A percentile compares a stretch with the other conserved stretches of the same genome.
Conservation (phyloP, 768 basidiomycete genomes). For the Boletus bicolor region DNA sequence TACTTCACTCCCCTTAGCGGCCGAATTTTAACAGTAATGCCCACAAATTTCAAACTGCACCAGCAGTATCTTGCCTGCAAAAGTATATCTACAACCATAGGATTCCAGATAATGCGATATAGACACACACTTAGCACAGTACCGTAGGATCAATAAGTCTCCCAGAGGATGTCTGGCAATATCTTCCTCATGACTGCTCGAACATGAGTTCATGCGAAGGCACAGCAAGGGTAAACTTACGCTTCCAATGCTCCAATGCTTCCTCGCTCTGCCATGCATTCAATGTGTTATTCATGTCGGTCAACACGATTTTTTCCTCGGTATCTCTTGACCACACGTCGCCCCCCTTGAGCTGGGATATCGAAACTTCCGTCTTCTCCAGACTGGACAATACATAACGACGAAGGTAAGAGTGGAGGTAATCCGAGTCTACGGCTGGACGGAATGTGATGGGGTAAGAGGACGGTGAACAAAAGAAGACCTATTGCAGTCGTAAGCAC, state of each 20-base stretch:
- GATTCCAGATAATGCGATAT: background rate
- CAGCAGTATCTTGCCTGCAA: background rate
- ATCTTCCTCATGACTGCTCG: constrained; percentile 72
- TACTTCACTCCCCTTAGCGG: background rate
- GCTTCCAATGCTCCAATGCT: constrained; percentile 71
- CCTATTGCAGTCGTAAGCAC: constrained; percentile 42
- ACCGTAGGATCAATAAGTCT: constrained; percentile 54
- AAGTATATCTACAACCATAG: background rate
- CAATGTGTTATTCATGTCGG: constrained; percentile 60
- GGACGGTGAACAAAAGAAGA: constrained; percentile 76
- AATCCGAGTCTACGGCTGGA: constrained; percentile 50
- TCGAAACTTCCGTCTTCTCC: constrained; percentile 50
- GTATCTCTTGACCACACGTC: constrained; percentile 22
- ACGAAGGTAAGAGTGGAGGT: constrained; percentile 66
- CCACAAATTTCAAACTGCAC: too few species aligned
- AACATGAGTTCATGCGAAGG: constrained; percentile 4
- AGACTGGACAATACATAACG: constrained; percentile 54
- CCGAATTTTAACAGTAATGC: background rate
- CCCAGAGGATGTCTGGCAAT: constrained; percentile 72
- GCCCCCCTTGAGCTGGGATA: constrained; percentile 37
- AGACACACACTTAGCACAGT: background rate
- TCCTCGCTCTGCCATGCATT: constrained; percentile 63
- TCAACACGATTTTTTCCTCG: constrained; percentile 52
- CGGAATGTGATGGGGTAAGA: constrained; percentile 57
- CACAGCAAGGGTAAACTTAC: constrained; percentile 39